phyloP scores from a whole-genome alignment of 2,329 filamentous ascomycete species.

The Nannizziopsis arthrosporioides region DNA sequence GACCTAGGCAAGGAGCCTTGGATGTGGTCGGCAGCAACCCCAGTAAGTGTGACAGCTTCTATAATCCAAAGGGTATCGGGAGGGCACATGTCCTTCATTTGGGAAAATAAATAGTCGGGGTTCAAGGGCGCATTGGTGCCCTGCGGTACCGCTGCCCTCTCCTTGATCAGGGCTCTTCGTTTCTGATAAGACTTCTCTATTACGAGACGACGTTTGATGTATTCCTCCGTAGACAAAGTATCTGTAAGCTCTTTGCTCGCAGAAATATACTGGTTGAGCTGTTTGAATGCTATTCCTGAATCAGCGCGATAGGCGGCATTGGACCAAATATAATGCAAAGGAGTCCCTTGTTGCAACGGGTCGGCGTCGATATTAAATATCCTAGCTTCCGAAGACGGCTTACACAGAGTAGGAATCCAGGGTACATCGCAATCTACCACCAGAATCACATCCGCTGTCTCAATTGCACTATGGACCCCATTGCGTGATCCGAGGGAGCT shows the following conservation, averaged over 20 bases:
- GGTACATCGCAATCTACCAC: constrained; percentile 85
- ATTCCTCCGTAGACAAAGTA: constrained; percentile 33
- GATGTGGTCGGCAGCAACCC: constrained; percentile 58
- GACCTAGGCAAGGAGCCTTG: constrained; percentile 55
- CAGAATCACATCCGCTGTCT: constrained; percentile 68
- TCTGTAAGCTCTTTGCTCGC: constrained; percentile 34
- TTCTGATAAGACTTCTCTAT: constrained; percentile 49
- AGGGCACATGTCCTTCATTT: constrained; percentile 47
- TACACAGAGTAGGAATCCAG: constrained; percentile 73
- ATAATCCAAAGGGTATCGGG: constrained; percentile 61
- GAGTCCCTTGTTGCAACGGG: constrained; percentile 60
- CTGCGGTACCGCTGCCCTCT: constrained; percentile 43
- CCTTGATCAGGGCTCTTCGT: constrained; percentile 49
- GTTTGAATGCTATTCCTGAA: constrained; percentile 51
- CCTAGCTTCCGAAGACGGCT: constrained; percentile 44
- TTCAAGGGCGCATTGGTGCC: constrained; percentile 52
- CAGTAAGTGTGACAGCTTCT: constrained; percentile 64
- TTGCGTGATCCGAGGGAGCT: constrained; percentile 60
- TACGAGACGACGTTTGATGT: constrained; percentile 40
- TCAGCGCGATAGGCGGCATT: constrained; percentile 57
- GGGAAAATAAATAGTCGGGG: constrained; percentile 45
- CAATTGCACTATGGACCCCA: constrained; percentile 61
- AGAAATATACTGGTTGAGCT: constrained; percentile 54
- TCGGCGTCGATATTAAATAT: constrained; percentile 57
- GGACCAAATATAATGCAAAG: constrained; percentile 58